Percentiles rank a stretch among this genome's conserved stretches.
Conservation (phyloP, 2,329 filamentous ascomycete genomes). For the Colletotrichum sp. region DNA sequence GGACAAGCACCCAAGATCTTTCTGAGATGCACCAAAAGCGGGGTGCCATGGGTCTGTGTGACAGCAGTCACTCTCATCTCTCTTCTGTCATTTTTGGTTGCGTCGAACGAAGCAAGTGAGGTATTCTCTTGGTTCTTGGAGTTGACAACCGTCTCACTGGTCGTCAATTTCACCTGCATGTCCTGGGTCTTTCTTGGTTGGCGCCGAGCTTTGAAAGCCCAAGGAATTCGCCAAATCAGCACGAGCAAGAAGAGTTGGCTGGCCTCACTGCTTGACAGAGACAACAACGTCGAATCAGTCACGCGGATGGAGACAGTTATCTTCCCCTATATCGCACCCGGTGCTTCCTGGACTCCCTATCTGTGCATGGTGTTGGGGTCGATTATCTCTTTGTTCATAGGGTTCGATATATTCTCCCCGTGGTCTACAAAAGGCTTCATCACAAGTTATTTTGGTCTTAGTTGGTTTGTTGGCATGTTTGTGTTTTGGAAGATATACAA, state of each 20-base stretch:
- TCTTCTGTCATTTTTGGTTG: conserved; percentile 41
- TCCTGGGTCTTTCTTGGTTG: conserved; percentile 50
- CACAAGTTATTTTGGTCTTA: conserved; percentile 58
- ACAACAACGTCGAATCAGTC: not conserved
- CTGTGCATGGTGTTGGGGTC: conserved; percentile 51
- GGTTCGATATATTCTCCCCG: conserved; percentile 60
- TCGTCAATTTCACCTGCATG: conserved; percentile 63
- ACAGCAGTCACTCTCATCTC: conserved; percentile 34
- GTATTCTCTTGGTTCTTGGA: conserved; percentile 51
- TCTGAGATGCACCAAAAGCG: conserved; percentile 41
- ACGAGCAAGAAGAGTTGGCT: not conserved
- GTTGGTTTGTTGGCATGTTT: conserved; percentile 62
- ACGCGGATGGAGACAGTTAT: conserved; percentile 27
- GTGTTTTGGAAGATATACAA: conserved; percentile 71
- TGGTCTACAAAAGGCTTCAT: conserved; percentile 54
- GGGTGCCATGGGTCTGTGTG: conserved; percentile 48
- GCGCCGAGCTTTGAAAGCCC: conserved; percentile 57
- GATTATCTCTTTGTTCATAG: conserved; percentile 59
- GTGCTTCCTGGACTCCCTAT: conserved; percentile 58
- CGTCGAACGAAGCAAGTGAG: conserved; percentile 37
- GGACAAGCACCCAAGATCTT: conserved; percentile 52
- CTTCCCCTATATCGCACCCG: conserved; percentile 54
- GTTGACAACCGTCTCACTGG: conserved; percentile 60
- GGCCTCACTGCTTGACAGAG: not conserved
- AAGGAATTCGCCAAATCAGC: conserved; percentile 45